Base-by-base conservation (phyloP, 2,329 filamentous ascomycete genomes). In the Penicillium sp. region DNA sequence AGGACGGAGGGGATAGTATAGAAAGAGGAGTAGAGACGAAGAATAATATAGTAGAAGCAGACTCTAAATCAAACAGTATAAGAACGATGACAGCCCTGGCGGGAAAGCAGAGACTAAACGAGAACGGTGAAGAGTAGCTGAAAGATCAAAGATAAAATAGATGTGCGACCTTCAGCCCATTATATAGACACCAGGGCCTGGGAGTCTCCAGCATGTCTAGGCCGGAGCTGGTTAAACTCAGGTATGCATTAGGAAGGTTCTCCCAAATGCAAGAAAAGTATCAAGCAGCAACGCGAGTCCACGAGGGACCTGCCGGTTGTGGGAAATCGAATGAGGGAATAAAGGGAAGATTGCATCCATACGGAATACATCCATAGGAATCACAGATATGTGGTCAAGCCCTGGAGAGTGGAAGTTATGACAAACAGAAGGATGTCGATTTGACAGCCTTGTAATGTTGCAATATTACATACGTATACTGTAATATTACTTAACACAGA, bases 391-490 rank as follows among this genome's bases (percentile, higher is more conserved):
- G 43, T 55, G 26, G 14, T 24, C 31, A 44, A 26, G 4, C 22
- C 22, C 5, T 26, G 5, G 24, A 26, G n/a, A 47, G 26, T 50
- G 31, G 47, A 57, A 47, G n/a, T 40, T 8, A 51, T 57, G 49
- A 32, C 18, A 3, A 10, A 6, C n/a, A 5, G n/a, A n/a, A n/a
- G n/a, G n/a, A n/a, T n/a, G n/a, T n/a, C n/a, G n/a, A n/a, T n/a
- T n/a, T n/a, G n/a, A n/a, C n/a, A n/a, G n/a, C n/a, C n/a, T n/a
- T n/a, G n/a, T n/a, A 18, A 42, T 14, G 16, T 4, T 37, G 20
- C 18, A 9, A 32, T 32, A 45, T 45, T 45, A 45, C 43, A 55
- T 51, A 49, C 48, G 56, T 55, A 50, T 56, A 52, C 42, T 3
- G 62, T 62, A 52, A 59, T 49, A 54, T 56, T 58, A 63, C n/a